phyloP scores from a whole-genome alignment of 169 alveolate genomes.

The Pseudocohnilembus persalinus region DNA sequence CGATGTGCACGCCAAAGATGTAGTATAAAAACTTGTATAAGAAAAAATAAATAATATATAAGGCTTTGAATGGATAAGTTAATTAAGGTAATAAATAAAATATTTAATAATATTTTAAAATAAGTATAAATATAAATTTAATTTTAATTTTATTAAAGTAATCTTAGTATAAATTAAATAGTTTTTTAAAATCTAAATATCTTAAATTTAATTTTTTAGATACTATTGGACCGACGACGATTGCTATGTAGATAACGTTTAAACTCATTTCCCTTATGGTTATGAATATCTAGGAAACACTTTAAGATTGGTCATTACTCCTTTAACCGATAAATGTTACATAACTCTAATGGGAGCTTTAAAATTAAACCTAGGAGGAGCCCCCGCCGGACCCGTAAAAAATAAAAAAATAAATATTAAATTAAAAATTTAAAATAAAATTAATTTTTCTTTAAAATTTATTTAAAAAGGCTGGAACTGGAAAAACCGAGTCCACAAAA shows the following conservation, averaged over 20 bases:
- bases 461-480: conserved; percentile 93
- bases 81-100: too few relatives aligned
- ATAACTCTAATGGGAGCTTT: conserved; percentile 91
- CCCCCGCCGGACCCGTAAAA: conserved; percentile 93
- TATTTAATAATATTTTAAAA: too few relatives aligned
- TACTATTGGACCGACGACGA: conserved; percentile 96
- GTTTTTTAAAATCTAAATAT: too few relatives aligned
- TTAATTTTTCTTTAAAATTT: too few relatives aligned
- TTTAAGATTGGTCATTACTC: conserved; percentile 86
- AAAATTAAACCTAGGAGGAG: conserved; percentile 86
- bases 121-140: too few relatives aligned
- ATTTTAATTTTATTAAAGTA: too few relatives aligned
- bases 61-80: conserved; percentile 91
- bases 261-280: conserved; percentile 88
- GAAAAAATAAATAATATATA: conserved; percentile 65
- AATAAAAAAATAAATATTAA: too few relatives aligned
- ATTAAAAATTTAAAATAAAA: too few relatives aligned
- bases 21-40: conserved; percentile 78
- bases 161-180: too few relatives aligned
- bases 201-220: too few relatives aligned
- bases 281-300: conserved; percentile 91
- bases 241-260: conserved; percentile 86
- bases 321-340: conserved; percentile 90
- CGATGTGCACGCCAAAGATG: conserved; percentile 96
- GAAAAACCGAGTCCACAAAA: conserved; percentile 89